Percentiles rank a stretch among this genome's conserved stretches.
Evolutionary conservation across 2,329 filamentous ascomycete genomes (phyloP).

Genomic region (Penicillium olsonii): DNA sequence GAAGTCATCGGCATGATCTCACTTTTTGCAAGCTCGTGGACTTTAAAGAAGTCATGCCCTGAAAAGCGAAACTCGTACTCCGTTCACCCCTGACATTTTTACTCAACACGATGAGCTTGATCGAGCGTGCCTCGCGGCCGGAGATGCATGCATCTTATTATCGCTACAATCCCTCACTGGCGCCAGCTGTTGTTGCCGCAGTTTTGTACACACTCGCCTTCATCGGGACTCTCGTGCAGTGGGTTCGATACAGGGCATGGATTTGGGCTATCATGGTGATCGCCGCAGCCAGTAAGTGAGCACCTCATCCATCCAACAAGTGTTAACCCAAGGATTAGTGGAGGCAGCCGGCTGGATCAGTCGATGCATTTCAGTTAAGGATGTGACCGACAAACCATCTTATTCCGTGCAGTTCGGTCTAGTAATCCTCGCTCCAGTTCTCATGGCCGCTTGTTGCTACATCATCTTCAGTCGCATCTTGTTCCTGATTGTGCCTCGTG

Average conservation of each 20-base stretch:
- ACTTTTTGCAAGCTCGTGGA: no score
- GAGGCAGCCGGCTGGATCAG: constrained; percentile 41
- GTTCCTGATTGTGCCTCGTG: constrained; percentile 39
- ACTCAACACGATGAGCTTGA: not conserved
- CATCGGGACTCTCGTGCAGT: constrained; percentile 31
- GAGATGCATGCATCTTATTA: constrained; percentile 16
- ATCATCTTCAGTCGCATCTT: constrained; percentile 44
- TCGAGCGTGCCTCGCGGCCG: not conserved
- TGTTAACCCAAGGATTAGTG: constrained; percentile 28
- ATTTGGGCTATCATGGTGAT: constrained; percentile 38
- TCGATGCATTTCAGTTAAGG: constrained; percentile 32
- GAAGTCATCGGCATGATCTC: not conserved
- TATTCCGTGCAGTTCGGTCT: constrained; percentile 43
- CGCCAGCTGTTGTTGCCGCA: constrained; percentile 30
- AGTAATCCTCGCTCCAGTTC: constrained; percentile 41
- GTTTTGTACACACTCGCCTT: constrained; percentile 30
- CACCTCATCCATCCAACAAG: not conserved
- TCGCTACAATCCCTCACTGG: constrained; percentile 30
- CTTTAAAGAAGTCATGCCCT: not conserved
- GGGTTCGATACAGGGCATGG: constrained; percentile 33
- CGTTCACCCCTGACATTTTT: no score
- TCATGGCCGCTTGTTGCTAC: constrained; percentile 46
- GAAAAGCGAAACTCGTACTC: no score
- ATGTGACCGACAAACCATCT: constrained; percentile 24
- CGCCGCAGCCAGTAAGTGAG: constrained; percentile 30